These are phyloP conservation scores for Aspergillus phoenicis DNA, from an alignment of 2,329 filamentous ascomycete species.

Conservation along the genomic window DNA sequence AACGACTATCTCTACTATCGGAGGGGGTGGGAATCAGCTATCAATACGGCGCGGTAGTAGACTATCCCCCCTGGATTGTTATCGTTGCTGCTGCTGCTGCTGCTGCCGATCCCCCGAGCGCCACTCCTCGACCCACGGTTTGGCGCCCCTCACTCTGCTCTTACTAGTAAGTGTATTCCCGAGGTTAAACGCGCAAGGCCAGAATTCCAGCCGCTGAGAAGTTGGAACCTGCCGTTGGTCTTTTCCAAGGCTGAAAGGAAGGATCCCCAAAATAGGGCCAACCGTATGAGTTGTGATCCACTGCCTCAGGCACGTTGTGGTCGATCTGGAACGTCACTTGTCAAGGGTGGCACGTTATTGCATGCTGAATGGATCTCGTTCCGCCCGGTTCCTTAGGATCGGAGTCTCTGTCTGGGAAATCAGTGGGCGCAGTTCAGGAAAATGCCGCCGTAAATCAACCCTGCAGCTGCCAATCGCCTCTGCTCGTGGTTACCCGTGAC, in stretches of 20 bases:
- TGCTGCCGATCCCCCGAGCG: slow-evolving; percentile 11
- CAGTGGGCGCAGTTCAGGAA: too few relatives aligned
- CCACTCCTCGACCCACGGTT: slow-evolving; percentile 9
- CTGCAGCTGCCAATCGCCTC: not conserved
- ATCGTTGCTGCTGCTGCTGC: not conserved
- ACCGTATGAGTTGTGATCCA: not conserved
- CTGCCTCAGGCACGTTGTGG: slow-evolving; percentile 8
- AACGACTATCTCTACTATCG: not conserved
- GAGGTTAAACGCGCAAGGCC: not conserved
- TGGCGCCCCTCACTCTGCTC: not conserved
- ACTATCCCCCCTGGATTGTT: slow-evolving; percentile 7
- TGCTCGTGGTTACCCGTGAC: not conserved
- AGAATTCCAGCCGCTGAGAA: not conserved
- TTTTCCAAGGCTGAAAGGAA: too few relatives aligned
- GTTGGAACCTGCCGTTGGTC: too few relatives aligned
- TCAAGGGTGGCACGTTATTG: not conserved
- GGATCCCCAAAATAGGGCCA: too few relatives aligned
- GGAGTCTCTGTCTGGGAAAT: not conserved
- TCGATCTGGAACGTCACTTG: slow-evolving; percentile 7
- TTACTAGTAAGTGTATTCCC: not conserved
- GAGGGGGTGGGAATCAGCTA: not conserved
- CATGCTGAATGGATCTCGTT: not conserved
- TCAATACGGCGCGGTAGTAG: not conserved
- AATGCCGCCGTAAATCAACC: not conserved
- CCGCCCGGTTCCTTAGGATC: not conserved